Percentiles rank a stretch among this genome's conserved stretches.
Conservation (phyloP, 192 early-diverging fungal genomes). For the Rhizoclosmatium globosum region DNA sequence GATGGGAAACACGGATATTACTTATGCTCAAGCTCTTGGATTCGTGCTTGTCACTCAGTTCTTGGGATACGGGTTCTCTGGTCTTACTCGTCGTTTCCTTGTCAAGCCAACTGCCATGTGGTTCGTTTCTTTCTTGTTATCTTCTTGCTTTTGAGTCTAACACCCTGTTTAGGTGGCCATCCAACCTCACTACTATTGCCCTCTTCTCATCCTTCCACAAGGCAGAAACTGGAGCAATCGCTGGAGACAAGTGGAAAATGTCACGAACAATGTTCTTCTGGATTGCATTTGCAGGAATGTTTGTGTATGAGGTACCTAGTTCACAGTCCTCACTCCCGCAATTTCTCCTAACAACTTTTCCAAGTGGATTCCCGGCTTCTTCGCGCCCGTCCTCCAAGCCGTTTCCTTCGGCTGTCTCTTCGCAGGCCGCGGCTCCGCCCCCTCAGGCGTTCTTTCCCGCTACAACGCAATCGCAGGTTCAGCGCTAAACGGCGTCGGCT, state of each 20-base stretch:
- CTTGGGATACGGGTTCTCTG: constrained; percentile 61
- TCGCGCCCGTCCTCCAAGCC: constrained; percentile 2
- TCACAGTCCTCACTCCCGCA: too few species aligned
- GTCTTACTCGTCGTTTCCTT: constrained; percentile 25
- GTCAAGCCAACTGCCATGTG: constrained; percentile 87
- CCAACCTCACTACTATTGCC: constrained; percentile 63
- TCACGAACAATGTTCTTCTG: background rate
- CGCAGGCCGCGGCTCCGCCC: background rate
- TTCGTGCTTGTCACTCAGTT: constrained; percentile 2
- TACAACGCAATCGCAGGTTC: constrained; percentile 22
- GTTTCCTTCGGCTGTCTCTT: constrained; percentile 27
- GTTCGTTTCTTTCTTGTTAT: constrained; percentile 70
- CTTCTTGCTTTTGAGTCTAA: constrained; percentile 9
- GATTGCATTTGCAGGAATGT: background rate
- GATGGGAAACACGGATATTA: background rate
- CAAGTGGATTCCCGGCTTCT: constrained; percentile 16
- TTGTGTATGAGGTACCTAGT: background rate
- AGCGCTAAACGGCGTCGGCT: background rate
- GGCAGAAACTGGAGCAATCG: background rate
- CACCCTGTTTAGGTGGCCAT: background rate
- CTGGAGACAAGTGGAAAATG: background rate
- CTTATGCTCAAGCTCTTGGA: too few species aligned
- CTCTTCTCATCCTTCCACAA: constrained; percentile 30
- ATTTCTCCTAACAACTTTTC: background rate
- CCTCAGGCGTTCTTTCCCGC: background rate